Percentiles rank a stretch among this genome's conserved stretches.
Evolutionary conservation across 257 asterid genomes (phyloP).

Genomic region (Henckelia pumila): DNA sequence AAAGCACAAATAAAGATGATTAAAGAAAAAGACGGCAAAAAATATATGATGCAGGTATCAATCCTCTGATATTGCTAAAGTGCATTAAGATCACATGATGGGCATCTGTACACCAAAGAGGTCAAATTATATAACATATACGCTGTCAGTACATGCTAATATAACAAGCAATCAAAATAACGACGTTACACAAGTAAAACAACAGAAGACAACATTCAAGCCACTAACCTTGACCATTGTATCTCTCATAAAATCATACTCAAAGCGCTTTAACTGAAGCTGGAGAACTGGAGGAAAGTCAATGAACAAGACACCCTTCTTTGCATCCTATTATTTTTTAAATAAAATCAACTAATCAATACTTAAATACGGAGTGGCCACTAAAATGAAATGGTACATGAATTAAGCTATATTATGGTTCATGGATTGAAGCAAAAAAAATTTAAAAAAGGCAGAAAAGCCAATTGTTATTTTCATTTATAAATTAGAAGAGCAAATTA

Average conservation of each 20-base stretch:
- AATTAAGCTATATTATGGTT: conserved; percentile 17
- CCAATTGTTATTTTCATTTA: neutral
- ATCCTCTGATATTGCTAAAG: neutral
- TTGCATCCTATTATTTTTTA: conserved; percentile 77
- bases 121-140: neutral
- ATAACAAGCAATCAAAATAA: conserved; percentile 7
- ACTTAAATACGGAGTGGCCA: conserved; percentile 9
- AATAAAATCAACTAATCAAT: conserved; percentile 26
- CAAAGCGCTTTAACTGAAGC: conserved; percentile 97
- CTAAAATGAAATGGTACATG: conserved; percentile 15
- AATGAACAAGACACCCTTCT: conserved; percentile 90
- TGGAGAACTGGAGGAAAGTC: conserved; percentile 99
- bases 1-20: neutral
- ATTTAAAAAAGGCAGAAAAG: conserved; percentile 12
- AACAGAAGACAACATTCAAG: conserved; percentile 1
- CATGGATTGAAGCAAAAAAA: conserved; percentile 23
- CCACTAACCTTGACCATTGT: conserved; percentile 93
- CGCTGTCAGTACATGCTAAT: neutral
- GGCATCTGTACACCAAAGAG: conserved; percentile 9
- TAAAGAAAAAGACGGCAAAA: neutral
- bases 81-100: too few species aligned
- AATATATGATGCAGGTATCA: too few species aligned
- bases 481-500: conserved; percentile 11
- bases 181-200: conserved; percentile 14
- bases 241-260: conserved; percentile 93